These are phyloP conservation scores for Pachysolen tannophilus DNA, from an alignment of 805 yeast genomes.

Conservation along the genomic window DNA sequence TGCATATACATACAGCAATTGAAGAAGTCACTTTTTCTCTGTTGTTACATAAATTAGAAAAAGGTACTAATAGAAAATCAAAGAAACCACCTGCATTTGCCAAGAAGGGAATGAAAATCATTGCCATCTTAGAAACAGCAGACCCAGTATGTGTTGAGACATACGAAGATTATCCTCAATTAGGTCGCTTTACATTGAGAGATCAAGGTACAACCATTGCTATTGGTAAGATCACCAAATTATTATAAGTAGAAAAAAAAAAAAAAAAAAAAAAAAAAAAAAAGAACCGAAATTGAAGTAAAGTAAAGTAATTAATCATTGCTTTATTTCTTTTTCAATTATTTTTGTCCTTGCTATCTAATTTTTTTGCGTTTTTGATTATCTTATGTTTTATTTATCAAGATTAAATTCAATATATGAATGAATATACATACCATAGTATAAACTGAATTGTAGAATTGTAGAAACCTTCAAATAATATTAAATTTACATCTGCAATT, in stretches of 20 bases:
- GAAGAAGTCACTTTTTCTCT: slow-evolving; percentile 84
- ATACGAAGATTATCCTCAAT: slow-evolving; percentile 85
- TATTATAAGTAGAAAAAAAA: slow-evolving; percentile 35
- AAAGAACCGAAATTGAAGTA: no score
- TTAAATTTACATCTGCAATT: no score
- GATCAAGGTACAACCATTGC: slow-evolving; percentile 98
- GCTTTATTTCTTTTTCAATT: no score
- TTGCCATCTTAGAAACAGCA: slow-evolving; percentile 79
- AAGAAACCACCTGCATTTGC: slow-evolving; percentile 98
- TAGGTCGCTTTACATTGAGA: slow-evolving; percentile 97
- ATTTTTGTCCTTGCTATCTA: no score
- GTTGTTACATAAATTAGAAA: slow-evolving; percentile 87
- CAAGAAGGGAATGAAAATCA: slow-evolving; percentile 96
- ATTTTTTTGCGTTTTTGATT: no score
- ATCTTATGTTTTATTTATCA: no score
- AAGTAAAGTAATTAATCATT: no score
- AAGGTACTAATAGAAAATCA: slow-evolving; percentile 93
- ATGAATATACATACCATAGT: no score
- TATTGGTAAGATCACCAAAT: slow-evolving; percentile 93
- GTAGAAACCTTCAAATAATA: no score
- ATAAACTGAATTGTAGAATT: no score
- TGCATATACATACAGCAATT: slow-evolving; percentile 98
- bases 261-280: slow-evolving; percentile 9
- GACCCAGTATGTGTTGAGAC: slow-evolving; percentile 93
- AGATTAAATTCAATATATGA: no score